phyloP scores from a whole-genome alignment of 2,329 filamentous ascomycete genomes.

The Pseudogymnoascus sp. region DNA sequence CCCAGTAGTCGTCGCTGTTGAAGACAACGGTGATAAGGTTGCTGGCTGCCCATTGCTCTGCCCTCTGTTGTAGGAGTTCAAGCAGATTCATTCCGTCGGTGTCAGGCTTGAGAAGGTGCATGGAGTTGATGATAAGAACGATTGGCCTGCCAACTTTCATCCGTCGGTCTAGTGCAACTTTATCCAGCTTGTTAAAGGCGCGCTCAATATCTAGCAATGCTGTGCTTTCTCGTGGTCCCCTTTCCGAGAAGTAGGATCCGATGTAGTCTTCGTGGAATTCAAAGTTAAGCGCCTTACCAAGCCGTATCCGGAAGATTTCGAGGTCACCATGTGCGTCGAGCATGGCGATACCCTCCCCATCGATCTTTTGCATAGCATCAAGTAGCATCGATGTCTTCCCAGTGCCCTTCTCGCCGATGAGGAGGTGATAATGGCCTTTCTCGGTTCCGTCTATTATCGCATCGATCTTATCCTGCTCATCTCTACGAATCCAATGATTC shows the following conservation, averaged over 20 bases:
- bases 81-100: conserved; percentile 89
- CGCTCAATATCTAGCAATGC: conserved; percentile 92
- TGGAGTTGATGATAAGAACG: conserved; percentile 89
- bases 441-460: conserved; percentile 68
- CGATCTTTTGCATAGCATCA: conserved; percentile 87
- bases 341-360: conserved; percentile 87
- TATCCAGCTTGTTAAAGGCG: conserved; percentile 95
- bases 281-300: conserved; percentile 91
- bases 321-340: conserved; percentile 92
- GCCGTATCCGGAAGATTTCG: conserved; percentile 86
- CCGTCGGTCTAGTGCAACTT: conserved; percentile 73
- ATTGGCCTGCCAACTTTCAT: conserved; percentile 57
- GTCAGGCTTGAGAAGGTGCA: conserved; percentile 84
- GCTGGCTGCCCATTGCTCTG: conserved; percentile 91
- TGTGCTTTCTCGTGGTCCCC: conserved; percentile 83
- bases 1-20: conserved; percentile 97
- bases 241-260: conserved; percentile 89
- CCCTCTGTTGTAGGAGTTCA: conserved; percentile 89
- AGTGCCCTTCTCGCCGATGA: conserved; percentile 92
- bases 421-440: conserved; percentile 78
- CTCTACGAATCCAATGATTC: conserved; percentile 72
- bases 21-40: conserved; percentile 88
- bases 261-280: conserved; percentile 98
- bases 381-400: conserved; percentile 96
- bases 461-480: conserved; percentile 77